Evolutionary conservation across 306 rosid species (phyloP), one percentile per base, ranked within the genome.

Genomic region (Dryas octopetala): DNA sequence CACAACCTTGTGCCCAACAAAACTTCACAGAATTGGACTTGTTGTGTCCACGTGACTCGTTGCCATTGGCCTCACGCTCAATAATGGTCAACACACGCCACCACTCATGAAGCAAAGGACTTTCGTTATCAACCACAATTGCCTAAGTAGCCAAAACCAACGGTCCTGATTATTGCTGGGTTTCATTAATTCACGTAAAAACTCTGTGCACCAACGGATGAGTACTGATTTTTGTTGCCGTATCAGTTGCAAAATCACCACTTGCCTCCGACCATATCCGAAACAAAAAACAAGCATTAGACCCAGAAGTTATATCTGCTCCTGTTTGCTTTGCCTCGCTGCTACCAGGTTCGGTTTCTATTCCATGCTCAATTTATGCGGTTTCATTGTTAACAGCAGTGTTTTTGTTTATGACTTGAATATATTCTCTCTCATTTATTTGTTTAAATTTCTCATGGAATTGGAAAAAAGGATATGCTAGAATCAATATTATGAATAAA

Each of bases 171-270:
- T 57, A 71, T 19, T 26, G 26, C 54, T 11, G 5, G 74, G 48
- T 69, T 52, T 70, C 51, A 3, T 52, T 55, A 54, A 71, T 40
- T 12, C 32, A 68, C 10, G 28, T 59, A 32, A 44, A 44, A 70
- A 52, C 51, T 52, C 50, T n/a, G 63, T 46, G 41, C 19, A 54
- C 48, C 74, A 52, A 41, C 62, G n/a, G 74, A 38, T 38, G 62
- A 52, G 61, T 17, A 51, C 1, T 17, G 23, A 14, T 40, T 14
- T 62, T 62, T 62, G 47, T 10, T 62, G 6, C 23, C 38, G 74
- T 52, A 38, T 69, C 16, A 3, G 40, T 70, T 70, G 74, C 60
- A 59, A 19, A 41, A n/a, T 70, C 74, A 54, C 74, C 74, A 70
- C 40, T 51, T 41, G 40, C 41, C 64, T 41, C n/a, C 46, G n/a